Conservation (phyloP, 805 yeast genomes). For the Saccharomycopsis microspora region DNA sequence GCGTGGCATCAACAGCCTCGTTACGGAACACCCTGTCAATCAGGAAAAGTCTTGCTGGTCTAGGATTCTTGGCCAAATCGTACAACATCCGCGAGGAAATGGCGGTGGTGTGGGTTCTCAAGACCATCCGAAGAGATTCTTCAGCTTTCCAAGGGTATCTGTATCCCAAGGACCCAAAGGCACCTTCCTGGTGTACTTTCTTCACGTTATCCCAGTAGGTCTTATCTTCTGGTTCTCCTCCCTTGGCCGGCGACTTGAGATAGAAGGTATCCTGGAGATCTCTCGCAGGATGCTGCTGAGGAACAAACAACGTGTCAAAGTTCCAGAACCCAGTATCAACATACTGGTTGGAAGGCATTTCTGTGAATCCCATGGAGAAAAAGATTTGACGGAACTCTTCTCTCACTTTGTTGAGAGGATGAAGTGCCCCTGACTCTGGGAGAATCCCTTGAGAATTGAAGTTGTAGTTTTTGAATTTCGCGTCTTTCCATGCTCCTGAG, state of each 20-base stretch:
- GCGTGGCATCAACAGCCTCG: constrained; percentile 99
- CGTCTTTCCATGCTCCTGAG: constrained; percentile 70
- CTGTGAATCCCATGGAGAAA: constrained; percentile 96
- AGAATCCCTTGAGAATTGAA: constrained; percentile 88
- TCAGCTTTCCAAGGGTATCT: constrained; percentile 94
- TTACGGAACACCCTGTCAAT: constrained; percentile 98
- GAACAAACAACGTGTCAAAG: constrained; percentile 91
- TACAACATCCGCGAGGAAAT: constrained; percentile 83
- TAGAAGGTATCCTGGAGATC: constrained; percentile 98
- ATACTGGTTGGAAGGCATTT: constrained; percentile 97
- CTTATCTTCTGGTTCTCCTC: constrained; percentile 74
- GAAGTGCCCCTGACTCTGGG: constrained; percentile 86
- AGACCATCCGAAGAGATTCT: constrained; percentile 82
- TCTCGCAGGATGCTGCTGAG: constrained; percentile 99
- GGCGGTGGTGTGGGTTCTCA: constrained; percentile 97
- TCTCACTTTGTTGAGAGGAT: constrained; percentile 92
- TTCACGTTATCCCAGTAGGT: constrained; percentile 68
- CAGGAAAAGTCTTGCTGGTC: constrained; percentile 84
- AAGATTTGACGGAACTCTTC: constrained; percentile 97
- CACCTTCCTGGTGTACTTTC: constrained; percentile 81
- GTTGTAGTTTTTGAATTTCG: constrained; percentile 88
- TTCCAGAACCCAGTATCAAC: constrained; percentile 99
- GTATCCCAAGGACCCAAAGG: constrained; percentile 92
- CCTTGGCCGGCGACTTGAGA: constrained; percentile 80
- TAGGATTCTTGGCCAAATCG: constrained; percentile 76